Base-by-base conservation (phyloP, 306 rosid genomes). In the Dalbergia cultrata region DNA sequence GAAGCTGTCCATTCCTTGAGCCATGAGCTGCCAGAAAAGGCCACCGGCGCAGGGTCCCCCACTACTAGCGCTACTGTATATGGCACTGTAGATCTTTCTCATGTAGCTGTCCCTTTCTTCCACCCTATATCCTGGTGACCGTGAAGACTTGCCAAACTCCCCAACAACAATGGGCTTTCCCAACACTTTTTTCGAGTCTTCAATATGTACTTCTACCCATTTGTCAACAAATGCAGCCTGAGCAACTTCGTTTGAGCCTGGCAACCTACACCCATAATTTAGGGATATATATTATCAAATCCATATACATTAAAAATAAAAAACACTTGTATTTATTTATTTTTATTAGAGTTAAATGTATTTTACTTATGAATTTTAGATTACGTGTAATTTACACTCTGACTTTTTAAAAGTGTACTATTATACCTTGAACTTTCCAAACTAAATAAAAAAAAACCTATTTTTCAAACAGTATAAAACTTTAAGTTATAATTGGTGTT, bases 1-100 rank as follows among this genome's bases (percentile, higher is more conserved):
- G 1, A 72, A 54, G 65, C 43, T 19, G 18, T 86, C 87, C 87
- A 80, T 77, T 77, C 81, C 87, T 68, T 62, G 72, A 72, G 79
- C 72, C 81, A 80, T 26, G 8, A 83, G 83, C 52, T 86, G 89
- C 87, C 89, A 86, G 58, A 86, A 83, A 17, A 86, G 80, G n/a
- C 87, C 85, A 59, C 87, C 87, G 0, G 74, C 83, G 26, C 77
- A 83, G 16, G 89, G 59, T 5, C 89, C 89, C 44, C 72, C 81
- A 52, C 39, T 60, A 0, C 72, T 67, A 0, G 87, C 85, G 22
- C 81, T 67, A 1, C 26, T 14, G 34, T 72, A 80, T 68, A 80
- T 83, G 0, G 18, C 73, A 16, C n/a, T 12, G 17, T 83, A 83
- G 33, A 83, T 16, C 67, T 76, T 86, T 8, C 21, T 35, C 8